phyloP scores from a whole-genome alignment of 805 yeast species.

The Grigorovia humatica region DNA sequence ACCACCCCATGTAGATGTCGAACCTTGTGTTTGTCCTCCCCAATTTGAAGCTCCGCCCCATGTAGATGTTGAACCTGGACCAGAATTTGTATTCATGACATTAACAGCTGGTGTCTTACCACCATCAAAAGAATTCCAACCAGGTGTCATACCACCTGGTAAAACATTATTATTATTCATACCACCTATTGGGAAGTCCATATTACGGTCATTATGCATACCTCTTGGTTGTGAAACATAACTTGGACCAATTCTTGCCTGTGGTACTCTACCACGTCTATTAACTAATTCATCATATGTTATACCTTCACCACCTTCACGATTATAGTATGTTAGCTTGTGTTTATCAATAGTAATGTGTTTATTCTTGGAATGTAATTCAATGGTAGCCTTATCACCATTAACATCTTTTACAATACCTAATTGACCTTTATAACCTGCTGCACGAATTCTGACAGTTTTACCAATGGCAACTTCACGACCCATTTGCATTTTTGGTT shows the following conservation, averaged over 20 bases:
- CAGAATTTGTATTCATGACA: constrained; percentile 20
- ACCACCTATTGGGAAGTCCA: constrained; percentile 24
- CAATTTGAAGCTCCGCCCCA: constrained; percentile 40
- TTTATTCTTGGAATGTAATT: constrained; percentile 85
- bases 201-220: constrained; percentile 25
- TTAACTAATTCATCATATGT: constrained; percentile 75
- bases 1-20: constrained; percentile 35
- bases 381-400: constrained; percentile 85
- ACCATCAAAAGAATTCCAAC: constrained; percentile 47
- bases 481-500: constrained; percentile 46
- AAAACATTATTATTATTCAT: constrained; percentile 24
- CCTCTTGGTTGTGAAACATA: constrained; percentile 27
- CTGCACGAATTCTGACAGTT: constrained; percentile 82
- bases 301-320: constrained; percentile 51
- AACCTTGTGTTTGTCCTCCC: constrained; percentile 32
- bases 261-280: constrained; percentile 32
- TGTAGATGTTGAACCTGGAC: constrained; percentile 28
- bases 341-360: constrained; percentile 75
- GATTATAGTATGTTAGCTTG: constrained; percentile 63
- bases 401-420: constrained; percentile 92
- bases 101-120: constrained; percentile 34
- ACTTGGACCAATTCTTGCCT: constrained; percentile 28
- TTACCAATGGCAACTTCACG: constrained; percentile 75
- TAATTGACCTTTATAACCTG: constrained; percentile 82
- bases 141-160: constrained; percentile 40